A percentile compares a stretch with the other conserved stretches of the same genome.
Evolutionary conservation across 106 monocot species (phyloP).

Genomic region (Cymbidium sinense): DNA sequence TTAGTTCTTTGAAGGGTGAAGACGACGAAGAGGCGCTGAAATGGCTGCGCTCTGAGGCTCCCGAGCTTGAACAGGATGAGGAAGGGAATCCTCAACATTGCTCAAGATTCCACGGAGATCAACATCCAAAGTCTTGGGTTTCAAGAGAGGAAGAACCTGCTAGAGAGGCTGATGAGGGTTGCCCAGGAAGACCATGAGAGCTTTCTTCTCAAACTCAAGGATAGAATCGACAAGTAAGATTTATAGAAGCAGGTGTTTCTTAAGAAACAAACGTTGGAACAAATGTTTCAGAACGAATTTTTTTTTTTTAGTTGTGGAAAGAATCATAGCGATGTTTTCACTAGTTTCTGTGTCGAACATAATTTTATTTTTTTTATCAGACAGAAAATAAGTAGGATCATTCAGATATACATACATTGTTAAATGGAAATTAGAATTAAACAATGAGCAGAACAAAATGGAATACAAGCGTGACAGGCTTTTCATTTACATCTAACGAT

Average conservation of each 20-base stretch:
- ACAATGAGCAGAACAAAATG: not conserved
- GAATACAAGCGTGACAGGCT: not conserved
- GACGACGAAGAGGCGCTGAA: constrained; percentile 26
- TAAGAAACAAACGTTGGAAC: not conserved
- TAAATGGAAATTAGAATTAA: too few species aligned
- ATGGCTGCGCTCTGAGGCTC: constrained; percentile 19
- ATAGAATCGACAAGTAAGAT: constrained; percentile 22
- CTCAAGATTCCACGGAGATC: constrained; percentile 5
- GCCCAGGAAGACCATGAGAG: constrained; percentile 31
- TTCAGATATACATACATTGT: too few species aligned
- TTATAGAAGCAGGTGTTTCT: not conserved
- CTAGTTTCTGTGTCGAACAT: not conserved
- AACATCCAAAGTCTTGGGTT: constrained; percentile 13
- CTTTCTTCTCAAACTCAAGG: constrained; percentile 27
- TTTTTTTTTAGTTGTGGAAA: too few species aligned
- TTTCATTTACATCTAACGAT: not conserved
- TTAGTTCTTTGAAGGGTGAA: not conserved
- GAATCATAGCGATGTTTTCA: not conserved
- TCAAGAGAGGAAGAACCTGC: constrained; percentile 23
- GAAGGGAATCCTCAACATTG: constrained; percentile 5
- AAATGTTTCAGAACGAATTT: not conserved
- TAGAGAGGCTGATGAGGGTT: constrained; percentile 21
- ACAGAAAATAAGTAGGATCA: not conserved
- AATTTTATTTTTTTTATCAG: not conserved
- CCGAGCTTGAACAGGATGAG: constrained; percentile 1